Percentiles rank a stretch among this genome's conserved stretches.
These are phyloP conservation scores for Cucumis cinereus DNA, from an alignment of 306 rosid genomes.

Conservation along the genomic window DNA sequence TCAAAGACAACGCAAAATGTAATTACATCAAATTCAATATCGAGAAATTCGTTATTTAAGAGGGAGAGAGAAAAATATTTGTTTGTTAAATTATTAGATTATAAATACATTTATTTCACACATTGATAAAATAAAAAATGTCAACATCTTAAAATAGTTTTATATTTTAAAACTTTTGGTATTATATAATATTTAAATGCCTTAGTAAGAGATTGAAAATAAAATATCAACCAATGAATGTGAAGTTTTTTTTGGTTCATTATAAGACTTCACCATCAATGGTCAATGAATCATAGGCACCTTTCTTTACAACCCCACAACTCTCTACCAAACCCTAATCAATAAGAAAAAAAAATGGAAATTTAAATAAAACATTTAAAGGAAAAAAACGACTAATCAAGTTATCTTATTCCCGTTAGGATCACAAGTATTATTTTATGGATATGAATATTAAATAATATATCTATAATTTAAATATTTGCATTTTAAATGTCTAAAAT, in stretches of 20 bases:
- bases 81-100: no score
- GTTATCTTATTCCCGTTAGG: no score
- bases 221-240: not conserved
- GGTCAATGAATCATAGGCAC: slow-evolving; percentile 3
- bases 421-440: no score
- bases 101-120: not conserved
- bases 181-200: not conserved
- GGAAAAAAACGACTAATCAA: no score
- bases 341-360: not conserved
- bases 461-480: no score
- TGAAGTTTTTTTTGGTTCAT: not conserved
- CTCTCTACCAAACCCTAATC: not conserved
- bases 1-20: no score
- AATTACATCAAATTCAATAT: no score
- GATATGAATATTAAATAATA: no score
- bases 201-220: not conserved
- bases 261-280: not conserved
- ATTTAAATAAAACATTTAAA: not conserved
- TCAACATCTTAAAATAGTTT: not conserved
- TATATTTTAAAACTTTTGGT: not conserved
- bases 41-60: not conserved
- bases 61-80: not conserved
- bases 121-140: not conserved
- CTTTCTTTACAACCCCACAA: not conserved
- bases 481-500: no score